Evolutionary conservation across 2,329 filamentous ascomycete genomes (phyloP).

Genomic region (Penicillium sp.): DNA sequence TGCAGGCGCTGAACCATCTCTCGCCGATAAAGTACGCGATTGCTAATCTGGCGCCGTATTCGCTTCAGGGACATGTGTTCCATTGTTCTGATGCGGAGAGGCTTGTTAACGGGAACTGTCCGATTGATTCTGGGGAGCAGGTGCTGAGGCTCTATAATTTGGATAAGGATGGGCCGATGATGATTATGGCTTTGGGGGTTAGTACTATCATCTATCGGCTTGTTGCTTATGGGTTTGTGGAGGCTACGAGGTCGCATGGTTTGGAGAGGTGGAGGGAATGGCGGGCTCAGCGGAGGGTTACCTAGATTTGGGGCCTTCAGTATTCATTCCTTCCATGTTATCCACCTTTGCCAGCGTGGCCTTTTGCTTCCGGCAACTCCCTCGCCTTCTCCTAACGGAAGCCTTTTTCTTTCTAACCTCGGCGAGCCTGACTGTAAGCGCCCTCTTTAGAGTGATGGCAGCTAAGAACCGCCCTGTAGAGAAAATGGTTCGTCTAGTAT

Average conservation of each 20-base stretch:
- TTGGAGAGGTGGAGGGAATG: slow-evolving; percentile 25
- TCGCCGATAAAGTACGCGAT: slow-evolving; percentile 67
- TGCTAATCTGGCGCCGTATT: slow-evolving; percentile 64
- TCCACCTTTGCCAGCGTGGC: no score
- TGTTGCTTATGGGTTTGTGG: slow-evolving; percentile 44
- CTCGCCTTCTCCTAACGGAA: no score
- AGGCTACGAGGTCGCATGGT: slow-evolving; percentile 25
- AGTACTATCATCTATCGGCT: slow-evolving; percentile 64
- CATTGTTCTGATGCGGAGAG: slow-evolving; percentile 60
- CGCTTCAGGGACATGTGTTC: slow-evolving; percentile 59
- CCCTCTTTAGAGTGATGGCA: no score
- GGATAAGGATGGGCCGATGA: slow-evolving; percentile 57
- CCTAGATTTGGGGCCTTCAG: not conserved
- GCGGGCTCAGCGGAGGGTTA: slow-evolving; percentile 12
- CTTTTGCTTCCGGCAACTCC: no score
- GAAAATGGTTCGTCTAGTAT: no score
- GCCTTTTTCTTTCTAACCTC: no score
- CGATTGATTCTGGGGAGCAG: slow-evolving; percentile 62
- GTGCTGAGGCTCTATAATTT: slow-evolving; percentile 65
- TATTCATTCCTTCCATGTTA: no score
- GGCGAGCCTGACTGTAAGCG: no score
- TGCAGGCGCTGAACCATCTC: slow-evolving; percentile 67
- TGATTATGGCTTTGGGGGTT: slow-evolving; percentile 60
- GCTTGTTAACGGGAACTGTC: slow-evolving; percentile 59
- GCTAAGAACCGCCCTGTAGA: no score